Base-by-base conservation (phyloP, 257 asterid genomes). In the Forsythia viridissima region DNA sequence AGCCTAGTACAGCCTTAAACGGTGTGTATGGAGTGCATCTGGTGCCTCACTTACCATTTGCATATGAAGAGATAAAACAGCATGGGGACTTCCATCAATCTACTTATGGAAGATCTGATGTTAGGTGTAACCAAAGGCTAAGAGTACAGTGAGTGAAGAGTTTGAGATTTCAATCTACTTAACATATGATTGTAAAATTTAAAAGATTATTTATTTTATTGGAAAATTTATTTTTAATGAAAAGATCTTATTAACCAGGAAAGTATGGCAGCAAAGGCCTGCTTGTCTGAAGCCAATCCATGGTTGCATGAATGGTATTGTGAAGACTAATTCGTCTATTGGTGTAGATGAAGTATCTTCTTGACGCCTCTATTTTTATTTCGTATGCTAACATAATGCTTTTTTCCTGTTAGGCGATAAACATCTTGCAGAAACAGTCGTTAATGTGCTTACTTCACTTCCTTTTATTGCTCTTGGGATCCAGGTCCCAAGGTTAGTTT, bases 401-500 rank as follows among this genome's bases (percentile, higher is more conserved):
- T 9, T 43, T 67, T 69, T 84, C 74, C 72, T 81, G 36, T 44
- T 80, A 93, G 98, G 96, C 77, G 98, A 94, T 84, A 87, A 69
- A 72, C 88, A 67, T 82, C 6, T 88, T 75, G 88, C 90, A 37
- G 98, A 94, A 85, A 92, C 90, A 24, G 74, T 94, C 34, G 89
- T 73, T 18, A 94, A 94, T 84, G 97, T 94, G 77, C 91, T 94
- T 75, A 94, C 98, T 57, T 94, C 98, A 65, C 90, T 94, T 81
- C 98, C 98, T 65, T 94, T 94, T 81, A 85, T 94, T 79, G 95
- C 88, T 48, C 91, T 94, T 44, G 98, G 98, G 68, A 81, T 94
- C 77, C 96, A 89, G 75, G 85, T 94, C 61, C 95, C 98, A 13
- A 91, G 97, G 98, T 89, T 85, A 42, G 77, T 72, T 65, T 48